Evolutionary conservation across 164 flowering plant species (phyloP).

Genomic region (Aristolochia contorta): DNA sequence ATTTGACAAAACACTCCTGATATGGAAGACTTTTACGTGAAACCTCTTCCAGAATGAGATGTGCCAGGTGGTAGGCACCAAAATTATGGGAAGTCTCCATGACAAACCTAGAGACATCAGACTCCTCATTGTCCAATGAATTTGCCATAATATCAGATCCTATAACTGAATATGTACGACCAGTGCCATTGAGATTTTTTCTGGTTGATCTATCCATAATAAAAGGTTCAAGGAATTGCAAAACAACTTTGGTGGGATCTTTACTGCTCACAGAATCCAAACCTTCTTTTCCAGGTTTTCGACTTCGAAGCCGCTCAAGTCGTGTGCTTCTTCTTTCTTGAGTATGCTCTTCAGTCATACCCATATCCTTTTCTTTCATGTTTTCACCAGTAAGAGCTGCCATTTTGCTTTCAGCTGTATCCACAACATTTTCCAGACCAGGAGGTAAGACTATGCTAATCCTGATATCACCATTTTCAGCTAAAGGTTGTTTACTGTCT

Average conservation of each 20-base stretch:
- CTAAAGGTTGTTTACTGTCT: not conserved
- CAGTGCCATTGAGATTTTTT: conserved; percentile 21
- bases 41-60: conserved; percentile 70
- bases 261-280: conserved; percentile 39
- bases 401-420: conserved; percentile 22
- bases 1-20: conserved; percentile 44
- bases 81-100: conserved; percentile 42
- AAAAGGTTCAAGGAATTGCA: conserved; percentile 57
- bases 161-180: conserved; percentile 14
- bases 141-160: conserved; percentile 15
- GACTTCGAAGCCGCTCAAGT: conserved; percentile 76
- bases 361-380: conserved; percentile 47
- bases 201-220: conserved; percentile 25
- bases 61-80: conserved; percentile 80
- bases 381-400: conserved; percentile 22
- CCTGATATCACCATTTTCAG: conserved; percentile 31
- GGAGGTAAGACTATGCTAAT: conserved; percentile 44
- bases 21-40: conserved; percentile 32
- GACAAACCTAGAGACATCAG: conserved; percentile 46
- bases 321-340: conserved; percentile 93
- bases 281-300: conserved; percentile 89
- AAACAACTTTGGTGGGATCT: conserved; percentile 51
- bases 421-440: conserved; percentile 23
- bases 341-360: conserved; percentile 55
- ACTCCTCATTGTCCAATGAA: conserved; percentile 28